Conservation (phyloP, 1,284 basidiomycete genomes). For the Cutaneotrichosporon sp. region DNA sequence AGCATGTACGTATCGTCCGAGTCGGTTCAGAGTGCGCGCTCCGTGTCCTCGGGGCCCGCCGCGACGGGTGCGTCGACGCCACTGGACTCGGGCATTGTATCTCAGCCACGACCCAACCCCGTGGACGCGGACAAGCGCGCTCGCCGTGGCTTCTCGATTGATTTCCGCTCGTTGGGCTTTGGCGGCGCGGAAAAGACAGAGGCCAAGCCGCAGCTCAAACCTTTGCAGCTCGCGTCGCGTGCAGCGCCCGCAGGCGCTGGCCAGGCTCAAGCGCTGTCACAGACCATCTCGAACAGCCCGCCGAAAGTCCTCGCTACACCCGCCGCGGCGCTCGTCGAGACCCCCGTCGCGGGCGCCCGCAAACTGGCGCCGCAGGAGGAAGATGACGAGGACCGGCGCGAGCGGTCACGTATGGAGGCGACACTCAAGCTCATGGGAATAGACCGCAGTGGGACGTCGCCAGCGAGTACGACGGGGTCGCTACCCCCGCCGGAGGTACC, state of each 20-base stretch:
- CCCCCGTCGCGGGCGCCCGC: constrained; percentile 26
- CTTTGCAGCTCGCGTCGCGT: constrained; percentile 26
- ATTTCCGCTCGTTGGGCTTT: constrained; percentile 44
- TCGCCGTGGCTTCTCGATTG: constrained; percentile 43
- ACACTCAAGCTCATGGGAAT: constrained; percentile 91
- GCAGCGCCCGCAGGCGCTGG: constrained; percentile 5
- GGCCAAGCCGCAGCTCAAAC: constrained; percentile 27
- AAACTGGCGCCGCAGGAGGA: constrained; percentile 61
- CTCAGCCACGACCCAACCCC: constrained; percentile 1
- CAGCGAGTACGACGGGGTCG: constrained; percentile 42
- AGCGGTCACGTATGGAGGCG: constrained; percentile 75
- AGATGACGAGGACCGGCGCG: constrained; percentile 78
- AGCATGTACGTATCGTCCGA: constrained; percentile 8
- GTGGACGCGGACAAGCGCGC: constrained; percentile 29
- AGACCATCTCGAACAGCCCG: background rate
- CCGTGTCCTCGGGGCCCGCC: background rate
- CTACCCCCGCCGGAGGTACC: background rate
- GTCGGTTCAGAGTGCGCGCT: background rate
- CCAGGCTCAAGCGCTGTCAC: background rate
- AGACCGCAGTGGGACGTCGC: background rate
- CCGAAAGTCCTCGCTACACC: background rate
- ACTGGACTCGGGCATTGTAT: too few species aligned
- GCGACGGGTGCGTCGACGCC: background rate
- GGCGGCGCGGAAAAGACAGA: constrained; percentile 22
- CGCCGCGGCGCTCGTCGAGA: background rate